Percentiles rank a stretch among this genome's conserved stretches.
Conservation (phyloP, 2,329 filamentous ascomycete genomes). For the Laburnicola sp. region DNA sequence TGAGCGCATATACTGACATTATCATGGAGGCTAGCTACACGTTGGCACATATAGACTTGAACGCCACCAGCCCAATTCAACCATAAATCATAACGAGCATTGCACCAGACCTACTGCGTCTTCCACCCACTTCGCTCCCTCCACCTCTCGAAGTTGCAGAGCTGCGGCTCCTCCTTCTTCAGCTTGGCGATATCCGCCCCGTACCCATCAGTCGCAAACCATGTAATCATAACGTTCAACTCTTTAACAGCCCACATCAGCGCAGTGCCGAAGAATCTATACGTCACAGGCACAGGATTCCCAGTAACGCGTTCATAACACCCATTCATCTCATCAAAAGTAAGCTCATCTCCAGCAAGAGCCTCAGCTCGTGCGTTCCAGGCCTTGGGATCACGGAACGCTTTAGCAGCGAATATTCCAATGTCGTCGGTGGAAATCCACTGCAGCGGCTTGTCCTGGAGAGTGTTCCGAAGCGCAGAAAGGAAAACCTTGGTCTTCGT, state of each 20-base stretch:
- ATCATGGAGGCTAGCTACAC: not conserved
- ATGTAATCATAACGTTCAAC: conserved; percentile 54
- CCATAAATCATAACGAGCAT: not conserved
- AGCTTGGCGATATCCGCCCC: conserved; percentile 50
- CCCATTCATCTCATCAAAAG: conserved; percentile 49
- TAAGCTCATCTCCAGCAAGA: conserved; percentile 58
- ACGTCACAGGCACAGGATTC: conserved; percentile 49
- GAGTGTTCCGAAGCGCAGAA: conserved; percentile 47
- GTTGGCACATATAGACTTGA: not conserved
- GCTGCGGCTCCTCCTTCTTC: conserved; percentile 48
- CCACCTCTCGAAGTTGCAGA: conserved; percentile 55
- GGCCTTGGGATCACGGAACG: conserved; percentile 51
- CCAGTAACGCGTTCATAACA: conserved; percentile 55
- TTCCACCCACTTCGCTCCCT: conserved; percentile 52
- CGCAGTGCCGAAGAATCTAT: conserved; percentile 44
- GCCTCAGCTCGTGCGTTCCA: conserved; percentile 53
- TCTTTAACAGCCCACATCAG: conserved; percentile 51
- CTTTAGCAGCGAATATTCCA: conserved; percentile 55
- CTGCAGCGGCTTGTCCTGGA: conserved; percentile 50
- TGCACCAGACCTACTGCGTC: conserved; percentile 10
- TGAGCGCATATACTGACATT: not conserved
- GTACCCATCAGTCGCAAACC: conserved; percentile 56
- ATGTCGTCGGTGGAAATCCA: conserved; percentile 53
- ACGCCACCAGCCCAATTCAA: not conserved
- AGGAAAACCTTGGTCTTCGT: conserved; percentile 56